A percentile compares a stretch with the other conserved stretches of the same genome.
These are phyloP conservation scores for Blastobotrys petasosporus DNA, from an alignment of 1,139 yeast genomes.

Conservation along the genomic window DNA sequence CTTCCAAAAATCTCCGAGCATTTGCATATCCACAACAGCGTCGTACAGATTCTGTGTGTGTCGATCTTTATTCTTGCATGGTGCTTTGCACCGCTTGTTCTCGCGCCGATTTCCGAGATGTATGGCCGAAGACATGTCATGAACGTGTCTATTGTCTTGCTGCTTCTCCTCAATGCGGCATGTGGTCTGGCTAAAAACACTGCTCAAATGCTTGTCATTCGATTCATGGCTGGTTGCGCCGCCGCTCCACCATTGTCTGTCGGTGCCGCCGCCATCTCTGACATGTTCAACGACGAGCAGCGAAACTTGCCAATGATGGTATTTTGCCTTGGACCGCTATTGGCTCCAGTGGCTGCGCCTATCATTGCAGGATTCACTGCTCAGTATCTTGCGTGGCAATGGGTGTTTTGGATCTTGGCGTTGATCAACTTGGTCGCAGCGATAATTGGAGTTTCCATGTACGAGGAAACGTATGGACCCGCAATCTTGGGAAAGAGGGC, in stretches of 20 bases:
- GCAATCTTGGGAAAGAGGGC: conserved; percentile 47
- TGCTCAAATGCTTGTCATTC: conserved; percentile 50
- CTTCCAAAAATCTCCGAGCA: conserved; percentile 41
- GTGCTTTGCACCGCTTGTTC: conserved; percentile 55
- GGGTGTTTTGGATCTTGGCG: conserved; percentile 57
- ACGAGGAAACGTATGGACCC: conserved; percentile 57
- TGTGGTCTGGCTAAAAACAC: conserved; percentile 51
- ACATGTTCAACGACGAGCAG: conserved; percentile 46
- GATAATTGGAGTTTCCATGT: conserved; percentile 39
- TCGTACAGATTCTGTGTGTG: conserved; percentile 46
- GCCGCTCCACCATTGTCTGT: conserved; percentile 61
- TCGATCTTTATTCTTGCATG: conserved; percentile 57
- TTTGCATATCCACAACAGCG: conserved; percentile 37
- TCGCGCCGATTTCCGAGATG: conserved; percentile 57
- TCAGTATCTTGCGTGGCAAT: conserved; percentile 44
- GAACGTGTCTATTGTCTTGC: conserved; percentile 45
- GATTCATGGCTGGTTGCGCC: conserved; percentile 60
- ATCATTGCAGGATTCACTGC: conserved; percentile 53
- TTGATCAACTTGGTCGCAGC: conserved; percentile 51
- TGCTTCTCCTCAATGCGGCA: conserved; percentile 50
- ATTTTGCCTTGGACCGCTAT: conserved; percentile 51
- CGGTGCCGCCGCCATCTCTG: conserved; percentile 72
- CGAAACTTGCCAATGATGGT: conserved; percentile 55
- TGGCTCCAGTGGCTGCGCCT: conserved; percentile 63
- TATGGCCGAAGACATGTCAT: conserved; percentile 52